These are phyloP conservation scores for Colletotrichum higginsianum DNA, from an alignment of 2,329 filamentous ascomycete species.

Conservation along the genomic window DNA sequence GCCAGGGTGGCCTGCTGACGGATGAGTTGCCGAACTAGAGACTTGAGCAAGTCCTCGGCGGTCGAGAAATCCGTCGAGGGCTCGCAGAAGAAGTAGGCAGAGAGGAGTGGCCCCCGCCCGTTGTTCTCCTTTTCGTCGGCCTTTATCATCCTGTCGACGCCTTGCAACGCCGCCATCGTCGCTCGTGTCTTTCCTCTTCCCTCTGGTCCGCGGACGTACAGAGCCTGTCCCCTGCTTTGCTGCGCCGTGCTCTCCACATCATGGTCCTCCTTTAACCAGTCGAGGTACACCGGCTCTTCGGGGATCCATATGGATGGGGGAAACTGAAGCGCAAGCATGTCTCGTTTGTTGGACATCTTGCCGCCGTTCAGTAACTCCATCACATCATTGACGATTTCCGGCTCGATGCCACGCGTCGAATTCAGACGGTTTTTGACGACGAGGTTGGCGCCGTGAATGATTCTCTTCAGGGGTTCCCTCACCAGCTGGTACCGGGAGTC, in stretches of 20 bases:
- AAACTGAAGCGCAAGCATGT: slow-evolving; percentile 48
- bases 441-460: slow-evolving; percentile 54
- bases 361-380: slow-evolving; percentile 53
- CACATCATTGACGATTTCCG: slow-evolving; percentile 50
- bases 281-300: slow-evolving; percentile 53
- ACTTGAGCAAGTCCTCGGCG: slow-evolving; percentile 59
- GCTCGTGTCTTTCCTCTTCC: slow-evolving; percentile 60
- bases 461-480: slow-evolving; percentile 53
- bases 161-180: slow-evolving; percentile 54
- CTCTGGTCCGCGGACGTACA: slow-evolving; percentile 59
- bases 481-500: slow-evolving; percentile 55
- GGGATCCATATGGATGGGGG: slow-evolving; percentile 56
- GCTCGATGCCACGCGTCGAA: slow-evolving; percentile 55
- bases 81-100: slow-evolving; percentile 61
- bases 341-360: slow-evolving; percentile 53
- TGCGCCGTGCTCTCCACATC: slow-evolving; percentile 21
- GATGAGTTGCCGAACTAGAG: slow-evolving; percentile 56
- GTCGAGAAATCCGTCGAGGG: slow-evolving; percentile 53
- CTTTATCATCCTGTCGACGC: slow-evolving; percentile 51
- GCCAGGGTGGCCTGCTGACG: slow-evolving; percentile 52
- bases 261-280: slow-evolving; percentile 51
- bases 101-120: slow-evolving; percentile 48
- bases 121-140: slow-evolving; percentile 43
- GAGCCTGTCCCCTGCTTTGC: slow-evolving; percentile 48
- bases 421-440: slow-evolving; percentile 56